These are phyloP conservation scores for Colletotrichum agaves DNA, from an alignment of 2,329 filamentous ascomycete species.

Conservation along the genomic window DNA sequence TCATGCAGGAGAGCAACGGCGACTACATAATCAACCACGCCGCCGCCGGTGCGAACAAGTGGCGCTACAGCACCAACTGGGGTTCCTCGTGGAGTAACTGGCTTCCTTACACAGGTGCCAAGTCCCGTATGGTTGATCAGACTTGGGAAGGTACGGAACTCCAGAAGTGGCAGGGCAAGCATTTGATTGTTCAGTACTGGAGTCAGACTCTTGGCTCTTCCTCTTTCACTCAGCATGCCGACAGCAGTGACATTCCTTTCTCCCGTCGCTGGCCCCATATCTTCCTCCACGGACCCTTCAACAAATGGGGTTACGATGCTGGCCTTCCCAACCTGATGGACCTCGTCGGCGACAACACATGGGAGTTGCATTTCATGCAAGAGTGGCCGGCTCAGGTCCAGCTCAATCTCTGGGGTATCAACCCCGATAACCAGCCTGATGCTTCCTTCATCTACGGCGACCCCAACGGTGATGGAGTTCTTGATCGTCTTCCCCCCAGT, in stretches of 20 bases:
- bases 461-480: slow-evolving; percentile 68
- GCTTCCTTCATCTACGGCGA: slow-evolving; percentile 69
- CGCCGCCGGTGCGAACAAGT: slow-evolving; percentile 70
- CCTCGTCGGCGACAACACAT: slow-evolving; percentile 58
- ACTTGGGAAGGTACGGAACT: slow-evolving; percentile 67
- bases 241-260: slow-evolving; percentile 50
- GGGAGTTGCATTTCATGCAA: slow-evolving; percentile 69
- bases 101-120: slow-evolving; percentile 64
- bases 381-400: slow-evolving; percentile 73
- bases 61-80: slow-evolving; percentile 71
- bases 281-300: slow-evolving; percentile 70
- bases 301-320: slow-evolving; percentile 71
- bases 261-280: slow-evolving; percentile 68
- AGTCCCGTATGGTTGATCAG: slow-evolving; percentile 57
- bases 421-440: slow-evolving; percentile 70
- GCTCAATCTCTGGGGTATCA: slow-evolving; percentile 75
- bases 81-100: slow-evolving; percentile 69
- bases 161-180: slow-evolving; percentile 70
- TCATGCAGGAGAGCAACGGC: slow-evolving; percentile 54
- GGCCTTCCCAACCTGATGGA: slow-evolving; percentile 48
- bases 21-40: slow-evolving; percentile 64
- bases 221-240: slow-evolving; percentile 69
- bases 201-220: slow-evolving; percentile 68
- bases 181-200: slow-evolving; percentile 73
- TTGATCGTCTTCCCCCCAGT: slow-evolving; percentile 71